These are phyloP conservation scores for Penicillium sp. DNA, from an alignment of 2,329 filamentous ascomycete genomes.

Conservation along the genomic window DNA sequence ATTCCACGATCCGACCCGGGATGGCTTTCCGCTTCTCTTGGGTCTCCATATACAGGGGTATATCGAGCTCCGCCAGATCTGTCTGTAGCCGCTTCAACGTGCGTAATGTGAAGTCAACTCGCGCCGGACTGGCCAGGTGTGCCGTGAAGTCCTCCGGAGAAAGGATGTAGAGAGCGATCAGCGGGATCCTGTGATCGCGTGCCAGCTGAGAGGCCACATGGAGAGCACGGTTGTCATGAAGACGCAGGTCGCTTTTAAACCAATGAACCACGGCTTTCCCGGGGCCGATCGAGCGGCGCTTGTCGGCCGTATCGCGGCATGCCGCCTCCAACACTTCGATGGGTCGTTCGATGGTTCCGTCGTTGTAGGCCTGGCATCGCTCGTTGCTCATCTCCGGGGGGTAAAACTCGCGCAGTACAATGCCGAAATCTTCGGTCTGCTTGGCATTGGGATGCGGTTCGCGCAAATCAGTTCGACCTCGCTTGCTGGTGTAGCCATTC, in stretches of 20 bases:
- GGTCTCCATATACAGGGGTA: conserved; percentile 75
- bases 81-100: conserved; percentile 63
- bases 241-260: conserved; percentile 82
- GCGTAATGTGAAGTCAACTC: conserved; percentile 79
- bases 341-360: conserved; percentile 67
- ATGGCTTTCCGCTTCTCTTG: conserved; percentile 65
- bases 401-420: conserved; percentile 74
- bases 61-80: conserved; percentile 68
- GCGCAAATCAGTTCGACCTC: conserved; percentile 13
- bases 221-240: conserved; percentile 70
- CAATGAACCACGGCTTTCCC: conserved; percentile 75
- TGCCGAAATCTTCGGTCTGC: conserved; percentile 54
- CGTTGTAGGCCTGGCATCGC: conserved; percentile 71
- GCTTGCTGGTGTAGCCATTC: conserved; percentile 18
- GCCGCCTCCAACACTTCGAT: conserved; percentile 66
- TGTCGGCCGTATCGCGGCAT: conserved; percentile 58
- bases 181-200: conserved; percentile 63
- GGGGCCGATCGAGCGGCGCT: conserved; percentile 53
- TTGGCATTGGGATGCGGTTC: conserved; percentile 37
- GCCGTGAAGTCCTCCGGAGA: conserved; percentile 83
- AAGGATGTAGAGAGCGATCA: conserved; percentile 75
- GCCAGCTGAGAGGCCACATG: conserved; percentile 66
- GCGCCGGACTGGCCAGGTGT: conserved; percentile 68
- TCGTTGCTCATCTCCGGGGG: conserved; percentile 81
- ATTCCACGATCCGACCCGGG: conserved; percentile 59